These are phyloP conservation scores for Lecanosticta acicola DNA, from an alignment of 2,329 filamentous ascomycete genomes.

Conservation along the genomic window DNA sequence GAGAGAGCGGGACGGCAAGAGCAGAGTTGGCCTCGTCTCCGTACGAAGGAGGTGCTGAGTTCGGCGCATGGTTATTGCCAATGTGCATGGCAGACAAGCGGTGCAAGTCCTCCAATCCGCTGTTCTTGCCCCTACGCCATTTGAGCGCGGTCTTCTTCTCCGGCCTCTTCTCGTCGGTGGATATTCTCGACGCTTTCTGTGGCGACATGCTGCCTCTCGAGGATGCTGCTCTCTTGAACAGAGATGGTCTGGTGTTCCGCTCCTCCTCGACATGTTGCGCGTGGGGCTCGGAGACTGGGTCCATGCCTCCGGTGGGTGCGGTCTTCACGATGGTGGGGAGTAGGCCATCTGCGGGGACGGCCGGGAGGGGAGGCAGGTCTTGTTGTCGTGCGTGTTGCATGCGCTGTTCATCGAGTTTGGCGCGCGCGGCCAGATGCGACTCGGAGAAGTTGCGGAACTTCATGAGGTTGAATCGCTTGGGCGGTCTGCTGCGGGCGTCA, in stretches of 20 bases:
- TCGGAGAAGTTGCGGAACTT: conserved; percentile 90
- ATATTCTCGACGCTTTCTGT: conserved; percentile 13
- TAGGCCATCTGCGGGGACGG: conserved; percentile 28
- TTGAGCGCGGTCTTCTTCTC: conserved; percentile 22
- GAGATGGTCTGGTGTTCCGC: conserved; percentile 15
- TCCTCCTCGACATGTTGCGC: conserved; percentile 13
- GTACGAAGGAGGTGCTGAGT: conserved; percentile 51
- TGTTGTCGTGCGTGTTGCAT: conserved; percentile 36
- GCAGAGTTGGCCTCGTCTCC: conserved; percentile 57
- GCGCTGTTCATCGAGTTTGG: conserved; percentile 59
- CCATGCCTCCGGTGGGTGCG: conserved; percentile 62
- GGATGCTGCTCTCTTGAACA: conserved; percentile 24
- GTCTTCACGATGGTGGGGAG: conserved; percentile 79
- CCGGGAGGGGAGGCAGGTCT: conserved; percentile 45
- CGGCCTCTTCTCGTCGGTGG: conserved; percentile 13
- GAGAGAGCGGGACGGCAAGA: conserved; percentile 56
- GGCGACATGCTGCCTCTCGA: conserved; percentile 15
- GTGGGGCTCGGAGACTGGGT: neutral
- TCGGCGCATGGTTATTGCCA: conserved; percentile 25
- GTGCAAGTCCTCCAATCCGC: conserved; percentile 39
- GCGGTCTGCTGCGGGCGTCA: conserved; percentile 7
- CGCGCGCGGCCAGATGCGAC: conserved; percentile 72
- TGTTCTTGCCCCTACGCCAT: conserved; percentile 31
- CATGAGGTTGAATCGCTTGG: conserved; percentile 59
- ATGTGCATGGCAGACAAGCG: conserved; percentile 55